Conservation (phyloP, 1,284 basidiomycete species). For the Trametes versicolor region DNA sequence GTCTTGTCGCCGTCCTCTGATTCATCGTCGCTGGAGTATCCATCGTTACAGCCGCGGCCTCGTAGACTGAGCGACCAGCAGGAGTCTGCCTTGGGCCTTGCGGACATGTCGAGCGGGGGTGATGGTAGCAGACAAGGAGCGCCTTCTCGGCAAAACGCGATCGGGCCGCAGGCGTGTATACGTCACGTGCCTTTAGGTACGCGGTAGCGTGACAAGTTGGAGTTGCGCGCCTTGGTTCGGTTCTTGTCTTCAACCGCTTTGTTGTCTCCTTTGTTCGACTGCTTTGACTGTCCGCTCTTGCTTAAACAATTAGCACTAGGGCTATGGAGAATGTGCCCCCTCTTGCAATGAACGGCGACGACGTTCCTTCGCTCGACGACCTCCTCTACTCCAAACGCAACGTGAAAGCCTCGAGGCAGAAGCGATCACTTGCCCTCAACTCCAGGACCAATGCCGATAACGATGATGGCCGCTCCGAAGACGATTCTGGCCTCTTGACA, state of each 20-base stretch:
- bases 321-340: conserved; percentile 37
- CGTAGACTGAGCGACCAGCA: conserved; percentile 41
- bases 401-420: conserved; percentile 38
- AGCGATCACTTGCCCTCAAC: conserved; percentile 30
- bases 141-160: conserved; percentile 12
- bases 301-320: conserved; percentile 11
- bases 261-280: conserved; percentile 10
- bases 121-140: neutral
- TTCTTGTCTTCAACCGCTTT: conserved; percentile 8
- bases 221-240: conserved; percentile 21
- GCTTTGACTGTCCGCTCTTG: neutral
- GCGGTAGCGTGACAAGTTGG: conserved; percentile 30
- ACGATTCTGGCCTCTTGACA: conserved; percentile 41
- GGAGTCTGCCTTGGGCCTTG: conserved; percentile 20
- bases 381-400: conserved; percentile 30
- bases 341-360: conserved; percentile 24
- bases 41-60: conserved; percentile 17
- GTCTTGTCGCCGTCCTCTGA: conserved; percentile 11
- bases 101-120: neutral
- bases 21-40: conserved; percentile 31
- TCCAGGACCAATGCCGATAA: conserved; percentile 23
- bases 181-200: conserved; percentile 16
- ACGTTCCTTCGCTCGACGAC: conserved; percentile 28
- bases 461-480: conserved; percentile 23
- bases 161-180: conserved; percentile 8